These are phyloP conservation scores for Orychophragmus violaceus DNA, from an alignment of 345 rosid species.

Conservation along the genomic window DNA sequence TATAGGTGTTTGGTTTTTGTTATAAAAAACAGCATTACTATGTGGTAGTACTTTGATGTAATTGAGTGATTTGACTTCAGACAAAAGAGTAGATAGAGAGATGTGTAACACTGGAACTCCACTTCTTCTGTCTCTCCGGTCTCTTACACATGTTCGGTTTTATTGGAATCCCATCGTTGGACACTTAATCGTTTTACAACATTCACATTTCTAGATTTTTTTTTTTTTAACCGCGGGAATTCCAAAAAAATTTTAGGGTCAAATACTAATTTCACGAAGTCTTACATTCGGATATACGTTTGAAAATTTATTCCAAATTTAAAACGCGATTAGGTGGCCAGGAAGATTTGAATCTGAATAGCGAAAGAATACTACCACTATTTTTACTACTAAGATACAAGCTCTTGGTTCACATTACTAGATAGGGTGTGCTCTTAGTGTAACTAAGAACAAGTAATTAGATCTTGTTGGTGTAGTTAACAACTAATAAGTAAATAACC, in stretches of 20 bases:
- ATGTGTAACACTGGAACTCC: constrained; percentile 17
- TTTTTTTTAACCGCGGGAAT: too few species aligned
- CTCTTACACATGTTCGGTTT: constrained; percentile 15
- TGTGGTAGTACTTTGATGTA: not conserved
- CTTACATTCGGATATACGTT: too few species aligned
- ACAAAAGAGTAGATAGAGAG: constrained; percentile 21
- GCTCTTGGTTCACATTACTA: too few species aligned
- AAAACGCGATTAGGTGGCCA: too few species aligned
- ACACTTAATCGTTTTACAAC: constrained; percentile 8
- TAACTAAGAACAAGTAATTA: not conserved
- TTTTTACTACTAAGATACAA: too few species aligned
- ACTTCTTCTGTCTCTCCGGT: constrained; percentile 20
- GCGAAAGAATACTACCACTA: too few species aligned
- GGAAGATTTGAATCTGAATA: too few species aligned
- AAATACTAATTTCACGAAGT: too few species aligned
- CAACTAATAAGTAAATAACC: not conserved
- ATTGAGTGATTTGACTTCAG: constrained; percentile 27
- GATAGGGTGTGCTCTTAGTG: not conserved
- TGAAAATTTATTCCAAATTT: too few species aligned
- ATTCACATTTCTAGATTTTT: too few species aligned
- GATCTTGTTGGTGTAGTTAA: not conserved
- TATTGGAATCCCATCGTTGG: constrained; percentile 19
- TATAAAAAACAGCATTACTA: not conserved
- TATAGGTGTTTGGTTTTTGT: not conserved
- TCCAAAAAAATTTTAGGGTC: too few species aligned